Percentiles rank a stretch among this genome's conserved stretches.
Evolutionary conservation across 1,284 basidiomycete genomes (phyloP).

Genomic region (Pterulicium gracile): DNA sequence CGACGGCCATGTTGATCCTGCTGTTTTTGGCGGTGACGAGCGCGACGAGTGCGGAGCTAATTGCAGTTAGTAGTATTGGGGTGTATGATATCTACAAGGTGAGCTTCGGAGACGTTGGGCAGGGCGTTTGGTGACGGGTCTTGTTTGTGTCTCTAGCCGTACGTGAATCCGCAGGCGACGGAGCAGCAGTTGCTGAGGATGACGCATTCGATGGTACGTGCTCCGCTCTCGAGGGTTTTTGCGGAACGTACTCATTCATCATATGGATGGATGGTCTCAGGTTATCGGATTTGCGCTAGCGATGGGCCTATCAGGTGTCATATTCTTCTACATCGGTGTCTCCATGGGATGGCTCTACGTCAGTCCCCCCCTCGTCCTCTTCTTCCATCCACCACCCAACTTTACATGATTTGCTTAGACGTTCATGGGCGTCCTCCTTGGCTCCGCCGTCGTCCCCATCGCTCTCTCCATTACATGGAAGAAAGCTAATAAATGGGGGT

Average conservation of each 20-base stretch:
- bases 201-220: conserved; percentile 40
- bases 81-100: conserved; percentile 79
- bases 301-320: conserved; percentile 75
- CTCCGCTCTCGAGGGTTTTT: conserved; percentile 25
- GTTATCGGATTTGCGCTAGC: conserved; percentile 64
- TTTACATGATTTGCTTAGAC: conserved; percentile 28
- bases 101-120: conserved; percentile 4
- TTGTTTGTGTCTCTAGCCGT: conserved; percentile 25
- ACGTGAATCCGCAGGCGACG: conserved; percentile 50
- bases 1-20: conserved; percentile 57
- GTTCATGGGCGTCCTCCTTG: conserved; percentile 79
- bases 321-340: conserved; percentile 85
- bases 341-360: conserved; percentile 86
- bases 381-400: conserved; percentile 6
- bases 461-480: conserved; percentile 75
- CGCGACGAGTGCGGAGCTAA: conserved; percentile 82
- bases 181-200: conserved; percentile 49
- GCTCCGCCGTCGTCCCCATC: conserved; percentile 80
- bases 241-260: conserved; percentile 1
- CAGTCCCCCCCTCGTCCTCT: conserved; percentile 15
- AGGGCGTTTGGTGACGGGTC: neutral
- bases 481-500: conserved; percentile 77
- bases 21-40: conserved; percentile 81
- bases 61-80: conserved; percentile 73
- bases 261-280: too few relatives aligned